Evolutionary conservation across 768 basidiomycete genomes (phyloP).

Genomic region (Cyclocybe cylindracea): DNA sequence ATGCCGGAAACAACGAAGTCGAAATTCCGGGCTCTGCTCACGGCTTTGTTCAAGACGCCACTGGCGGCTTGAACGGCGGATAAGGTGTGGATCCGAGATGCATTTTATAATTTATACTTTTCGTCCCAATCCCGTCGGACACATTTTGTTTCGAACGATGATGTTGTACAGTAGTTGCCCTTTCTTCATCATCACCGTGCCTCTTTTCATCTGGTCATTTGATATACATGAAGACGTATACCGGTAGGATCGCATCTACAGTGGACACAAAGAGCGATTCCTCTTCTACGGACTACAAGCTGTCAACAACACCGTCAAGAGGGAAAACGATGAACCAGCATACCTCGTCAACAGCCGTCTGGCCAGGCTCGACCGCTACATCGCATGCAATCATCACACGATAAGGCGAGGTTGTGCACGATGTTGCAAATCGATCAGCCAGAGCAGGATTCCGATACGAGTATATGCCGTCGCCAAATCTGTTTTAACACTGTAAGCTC

Average conservation of each 20-base stretch:
- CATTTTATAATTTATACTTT: constrained; percentile 2
- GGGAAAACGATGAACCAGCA: constrained; percentile 11
- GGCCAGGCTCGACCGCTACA: constrained; percentile 41
- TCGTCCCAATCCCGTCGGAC: background rate
- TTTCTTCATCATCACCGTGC: constrained; percentile 9
- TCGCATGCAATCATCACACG: constrained; percentile 67
- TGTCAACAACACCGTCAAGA: background rate
- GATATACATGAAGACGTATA: background rate
- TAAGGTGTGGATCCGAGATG: constrained; percentile 3
- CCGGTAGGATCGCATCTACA: constrained; percentile 56
- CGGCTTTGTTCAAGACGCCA: constrained; percentile 49
- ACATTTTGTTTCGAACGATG: background rate
- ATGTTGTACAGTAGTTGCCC: background rate
- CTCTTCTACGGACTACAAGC: constrained; percentile 41
- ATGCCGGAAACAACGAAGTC: constrained; percentile 22
- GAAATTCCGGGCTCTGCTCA: constrained; percentile 34
- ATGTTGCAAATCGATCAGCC: constrained; percentile 51
- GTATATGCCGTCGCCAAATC: constrained; percentile 60
- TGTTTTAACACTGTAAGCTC: constrained; percentile 19
- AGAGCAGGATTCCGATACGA: constrained; percentile 59
- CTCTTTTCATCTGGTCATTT: background rate
- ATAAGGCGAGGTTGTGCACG: constrained; percentile 29
- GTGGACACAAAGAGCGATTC: constrained; percentile 54
- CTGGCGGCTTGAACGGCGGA: constrained; percentile 36
- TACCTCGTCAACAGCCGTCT: constrained; percentile 28